These are phyloP conservation scores for Annona cherimola DNA, from an alignment of 164 flowering plant genomes.

Conservation along the genomic window DNA sequence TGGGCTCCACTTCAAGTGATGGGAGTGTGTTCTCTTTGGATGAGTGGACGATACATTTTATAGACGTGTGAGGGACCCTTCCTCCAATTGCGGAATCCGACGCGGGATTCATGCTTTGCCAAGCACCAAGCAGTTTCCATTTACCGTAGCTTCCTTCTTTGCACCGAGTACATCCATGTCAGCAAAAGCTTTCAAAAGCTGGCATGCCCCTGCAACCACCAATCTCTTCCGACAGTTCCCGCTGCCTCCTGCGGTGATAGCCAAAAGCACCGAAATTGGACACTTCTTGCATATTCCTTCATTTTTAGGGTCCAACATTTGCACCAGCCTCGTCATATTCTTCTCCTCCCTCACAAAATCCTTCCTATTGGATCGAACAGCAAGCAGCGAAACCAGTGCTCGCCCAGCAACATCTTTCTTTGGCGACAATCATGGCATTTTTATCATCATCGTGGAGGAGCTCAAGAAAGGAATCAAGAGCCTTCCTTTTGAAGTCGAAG, in stretches of 20 bases:
- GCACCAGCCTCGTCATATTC: constrained; percentile 49
- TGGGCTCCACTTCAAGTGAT: no score
- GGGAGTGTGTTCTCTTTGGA: no score
- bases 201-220: constrained; percentile 50
- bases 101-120: no score
- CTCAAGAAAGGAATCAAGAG: constrained; percentile 61
- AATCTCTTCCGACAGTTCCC: constrained; percentile 50
- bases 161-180: constrained; percentile 77
- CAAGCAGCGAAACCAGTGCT: constrained; percentile 46
- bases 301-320: constrained; percentile 58
- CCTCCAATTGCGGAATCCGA: no score
- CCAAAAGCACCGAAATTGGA: constrained; percentile 48
- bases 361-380: constrained; percentile 55
- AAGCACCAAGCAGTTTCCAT: no score
- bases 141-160: no score
- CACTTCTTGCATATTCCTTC: constrained; percentile 46
- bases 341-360: constrained; percentile 72
- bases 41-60: no score
- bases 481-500: constrained; percentile 64
- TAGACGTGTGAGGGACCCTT: no score
- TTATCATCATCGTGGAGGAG: constrained; percentile 46
- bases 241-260: constrained; percentile 46
- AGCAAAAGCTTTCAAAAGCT: constrained; percentile 48
- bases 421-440: constrained; percentile 40
- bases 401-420: constrained; percentile 45